Conservation (phyloP, 495 filamentous ascomycete genomes). For the Xylaria intraflava region DNA sequence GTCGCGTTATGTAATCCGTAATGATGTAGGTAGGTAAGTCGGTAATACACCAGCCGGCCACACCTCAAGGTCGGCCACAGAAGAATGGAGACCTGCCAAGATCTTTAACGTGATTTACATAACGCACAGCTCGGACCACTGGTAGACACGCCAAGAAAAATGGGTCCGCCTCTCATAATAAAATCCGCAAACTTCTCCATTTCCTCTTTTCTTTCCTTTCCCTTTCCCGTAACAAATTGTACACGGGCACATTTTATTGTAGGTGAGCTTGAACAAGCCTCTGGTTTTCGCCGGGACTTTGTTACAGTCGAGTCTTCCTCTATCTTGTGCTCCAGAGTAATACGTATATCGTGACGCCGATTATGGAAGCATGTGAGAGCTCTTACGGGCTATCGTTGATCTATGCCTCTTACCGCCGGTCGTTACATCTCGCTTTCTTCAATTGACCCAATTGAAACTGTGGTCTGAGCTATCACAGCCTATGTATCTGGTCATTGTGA, state of each 20-base stretch:
- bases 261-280: constrained; percentile 54
- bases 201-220: constrained; percentile 41
- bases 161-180: not conserved
- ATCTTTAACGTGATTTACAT: too few species aligned
- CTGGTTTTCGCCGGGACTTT: constrained; percentile 29
- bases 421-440: constrained; percentile 41
- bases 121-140: not conserved
- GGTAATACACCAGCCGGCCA: too few species aligned
- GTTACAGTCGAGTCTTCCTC: constrained; percentile 50
- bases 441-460: not conserved
- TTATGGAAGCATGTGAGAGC: constrained; percentile 55
- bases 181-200: constrained; percentile 18
- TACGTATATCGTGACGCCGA: constrained; percentile 37
- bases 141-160: not conserved
- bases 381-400: constrained; percentile 39
- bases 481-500: too few species aligned
- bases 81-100: too few species aligned
- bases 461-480: too few species aligned
- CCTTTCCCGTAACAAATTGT: constrained; percentile 50
- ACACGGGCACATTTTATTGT: constrained; percentile 82
- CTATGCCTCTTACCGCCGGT: constrained; percentile 56
- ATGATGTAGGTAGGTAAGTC: too few species aligned
- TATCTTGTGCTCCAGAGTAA: constrained; percentile 57
- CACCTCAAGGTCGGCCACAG: too few species aligned
- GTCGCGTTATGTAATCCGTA: too few species aligned